Evolutionary conservation across 2,329 filamentous ascomycete species (phyloP), one percentile per base, ranked within the genome.

Genomic region (Pseudopithomyces chartarum): DNA sequence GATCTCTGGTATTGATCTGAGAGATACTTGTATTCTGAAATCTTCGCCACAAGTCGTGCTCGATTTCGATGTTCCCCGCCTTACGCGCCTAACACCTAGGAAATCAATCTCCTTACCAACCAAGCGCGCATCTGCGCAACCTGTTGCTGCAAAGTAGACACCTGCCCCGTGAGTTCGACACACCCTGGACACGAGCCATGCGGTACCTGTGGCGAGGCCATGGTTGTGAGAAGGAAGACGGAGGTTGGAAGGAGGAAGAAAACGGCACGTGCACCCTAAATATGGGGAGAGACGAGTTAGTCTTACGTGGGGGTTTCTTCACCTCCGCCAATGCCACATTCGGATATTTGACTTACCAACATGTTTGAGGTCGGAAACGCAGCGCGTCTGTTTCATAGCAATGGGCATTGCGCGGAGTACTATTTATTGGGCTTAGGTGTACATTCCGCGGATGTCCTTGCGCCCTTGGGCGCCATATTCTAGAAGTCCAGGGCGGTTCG

Each of bases 141-240:
- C 51, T 57, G 55, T 40, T 57, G 38, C 47, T 57, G 55, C 33
- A 57, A 33, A n/a, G 38, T 46, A 2, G 29, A 8, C 8, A 57
- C 42, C 43, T 47, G 39, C n/a, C 36, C 54, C 17, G 45, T 47
- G 26, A 42, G 40, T 19, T 48, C 48, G 11, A 23, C 3, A 42
- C 52, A 58, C 56, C 52, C 54, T 11, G 38, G 22, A 47, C 56
- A 58, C 43, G 39, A 54, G 20, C 48, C 23, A 8, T n/a, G 20
- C n/a, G 47, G 52, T 22, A 52, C 34, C 22, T 54, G 51, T 43
- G 47, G 42, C 29, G 15, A 43, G 36, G 23, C 56, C 42, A 34
- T 46, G 12, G 54, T 42, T 6, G 39, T 40, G 33, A 46, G 17
- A 20, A 52, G 20, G 39, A 56, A 17, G 19, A 56, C 19, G 23